Percentiles rank a stretch among this genome's conserved stretches.
Evolutionary conservation across 108 stramenopile genomes (phyloP).

Genomic region (Skeletonema grethae): DNA sequence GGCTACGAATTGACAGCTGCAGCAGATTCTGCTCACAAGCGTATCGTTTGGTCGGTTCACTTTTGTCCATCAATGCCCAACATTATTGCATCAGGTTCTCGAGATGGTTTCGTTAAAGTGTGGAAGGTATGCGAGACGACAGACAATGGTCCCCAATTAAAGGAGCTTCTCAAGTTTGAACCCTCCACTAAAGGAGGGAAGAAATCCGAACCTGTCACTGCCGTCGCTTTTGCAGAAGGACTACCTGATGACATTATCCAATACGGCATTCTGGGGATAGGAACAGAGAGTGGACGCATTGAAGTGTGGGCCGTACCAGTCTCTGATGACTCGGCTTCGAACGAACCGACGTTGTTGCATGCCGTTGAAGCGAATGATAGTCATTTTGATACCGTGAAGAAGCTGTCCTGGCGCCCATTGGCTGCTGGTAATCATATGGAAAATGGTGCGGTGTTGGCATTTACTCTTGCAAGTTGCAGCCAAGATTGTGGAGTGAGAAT

Average conservation of each 20-base stretch:
- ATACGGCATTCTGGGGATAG: conserved; percentile 60
- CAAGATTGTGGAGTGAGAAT: conserved; percentile 1
- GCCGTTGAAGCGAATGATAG: conserved; percentile 22
- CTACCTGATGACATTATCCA: conserved; percentile 7
- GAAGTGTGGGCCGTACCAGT: conserved; percentile 71
- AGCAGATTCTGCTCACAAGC: conserved; percentile 81
- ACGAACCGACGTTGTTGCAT: conserved; percentile 30
- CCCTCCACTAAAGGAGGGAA: conserved; percentile 38
- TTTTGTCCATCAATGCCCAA: conserved; percentile 71
- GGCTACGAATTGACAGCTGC: conserved; percentile 61
- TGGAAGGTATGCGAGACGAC: conserved; percentile 60
- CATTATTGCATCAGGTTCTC: conserved; percentile 76
- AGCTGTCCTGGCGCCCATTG: conserved; percentile 40
- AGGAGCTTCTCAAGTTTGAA: conserved; percentile 48
- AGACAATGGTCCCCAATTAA: conserved; percentile 30
- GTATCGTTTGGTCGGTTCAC: conserved; percentile 84
- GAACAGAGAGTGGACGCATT: conserved; percentile 76
- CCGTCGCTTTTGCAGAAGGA: conserved; percentile 72
- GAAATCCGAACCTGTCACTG: conserved; percentile 78
- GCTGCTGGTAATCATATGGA: background rate
- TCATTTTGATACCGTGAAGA: conserved; percentile 48
- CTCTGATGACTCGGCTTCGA: background rate
- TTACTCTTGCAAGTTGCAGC: conserved; percentile 9
- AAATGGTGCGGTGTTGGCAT: background rate
- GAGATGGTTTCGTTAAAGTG: conserved; percentile 81